Evolutionary conservation across 176 grass and related monocot species (phyloP).

Genomic region (Calamus simplicifolius): DNA sequence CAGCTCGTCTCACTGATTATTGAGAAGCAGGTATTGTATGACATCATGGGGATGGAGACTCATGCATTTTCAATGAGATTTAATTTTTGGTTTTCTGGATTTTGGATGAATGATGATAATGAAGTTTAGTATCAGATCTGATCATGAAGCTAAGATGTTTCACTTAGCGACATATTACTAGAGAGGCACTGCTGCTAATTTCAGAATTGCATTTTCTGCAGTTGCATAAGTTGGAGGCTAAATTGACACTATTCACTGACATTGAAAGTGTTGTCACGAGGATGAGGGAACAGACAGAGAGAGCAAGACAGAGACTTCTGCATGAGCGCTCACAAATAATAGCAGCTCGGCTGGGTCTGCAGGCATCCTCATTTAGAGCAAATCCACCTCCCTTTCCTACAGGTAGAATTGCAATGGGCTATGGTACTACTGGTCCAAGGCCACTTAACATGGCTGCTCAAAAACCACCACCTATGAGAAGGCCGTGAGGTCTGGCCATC

Average conservation of each 20-base stretch:
- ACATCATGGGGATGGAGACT: not conserved
- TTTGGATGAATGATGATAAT: not conserved
- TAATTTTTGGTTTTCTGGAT: not conserved
- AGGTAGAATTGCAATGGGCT: slow-evolving; percentile 10
- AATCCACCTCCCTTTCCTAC: slow-evolving; percentile 32
- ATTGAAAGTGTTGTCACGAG: slow-evolving; percentile 56
- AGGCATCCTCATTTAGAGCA: slow-evolving; percentile 15
- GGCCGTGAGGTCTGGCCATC: not conserved
- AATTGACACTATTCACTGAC: slow-evolving; percentile 64
- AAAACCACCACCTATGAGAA: slow-evolving; percentile 12
- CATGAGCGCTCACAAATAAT: slow-evolving; percentile 83
- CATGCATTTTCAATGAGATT: too few species aligned
- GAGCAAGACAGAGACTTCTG: slow-evolving; percentile 72
- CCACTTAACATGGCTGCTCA: not conserved
- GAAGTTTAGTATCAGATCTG: too few species aligned
- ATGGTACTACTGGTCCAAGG: slow-evolving; percentile 1
- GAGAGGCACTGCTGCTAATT: slow-evolving; percentile 3
- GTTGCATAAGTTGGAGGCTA: slow-evolving; percentile 79
- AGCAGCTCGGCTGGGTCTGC: slow-evolving; percentile 54
- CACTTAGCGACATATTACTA: not conserved
- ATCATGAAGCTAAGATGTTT: too few species aligned
- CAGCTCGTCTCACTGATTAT: slow-evolving; percentile 65
- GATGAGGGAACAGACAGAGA: slow-evolving; percentile 80
- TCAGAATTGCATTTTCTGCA: slow-evolving; percentile 22
- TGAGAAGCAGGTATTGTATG: slow-evolving; percentile 64